These are phyloP conservation scores for Lepidium aucheri DNA, from an alignment of 345 rosid genomes.

Conservation along the genomic window DNA sequence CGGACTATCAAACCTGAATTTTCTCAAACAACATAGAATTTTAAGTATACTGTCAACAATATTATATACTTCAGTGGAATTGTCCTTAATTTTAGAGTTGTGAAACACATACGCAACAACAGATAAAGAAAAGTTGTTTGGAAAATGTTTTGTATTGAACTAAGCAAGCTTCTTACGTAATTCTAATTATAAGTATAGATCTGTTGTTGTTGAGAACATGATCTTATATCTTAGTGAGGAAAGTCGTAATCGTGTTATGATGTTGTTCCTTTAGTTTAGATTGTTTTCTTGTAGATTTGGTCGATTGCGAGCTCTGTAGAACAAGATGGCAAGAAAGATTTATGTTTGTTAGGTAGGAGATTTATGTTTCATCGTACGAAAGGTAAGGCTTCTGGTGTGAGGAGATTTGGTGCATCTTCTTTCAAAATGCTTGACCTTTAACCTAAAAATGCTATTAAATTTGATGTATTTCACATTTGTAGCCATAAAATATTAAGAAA, in stretches of 20 bases:
- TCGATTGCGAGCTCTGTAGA: background rate
- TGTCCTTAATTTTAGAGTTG: too few species aligned
- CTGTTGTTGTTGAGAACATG: background rate
- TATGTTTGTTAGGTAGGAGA: background rate
- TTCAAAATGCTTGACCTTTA: background rate
- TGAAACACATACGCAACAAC: background rate
- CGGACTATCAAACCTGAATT: background rate
- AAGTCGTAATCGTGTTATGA: background rate
- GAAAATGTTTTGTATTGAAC: background rate
- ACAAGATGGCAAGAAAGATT: background rate
- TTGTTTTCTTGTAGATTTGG: constrained; percentile 11
- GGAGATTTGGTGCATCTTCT: background rate
- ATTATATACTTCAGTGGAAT: too few species aligned
- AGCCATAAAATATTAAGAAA: background rate
- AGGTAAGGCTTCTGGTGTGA: background rate
- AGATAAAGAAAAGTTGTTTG: background rate
- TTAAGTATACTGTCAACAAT: too few species aligned
- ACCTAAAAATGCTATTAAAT: background rate
- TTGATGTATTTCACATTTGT: too few species aligned
- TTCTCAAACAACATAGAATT: too few species aligned
- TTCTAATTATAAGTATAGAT: background rate
- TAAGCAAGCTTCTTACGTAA: background rate
- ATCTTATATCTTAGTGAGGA: background rate
- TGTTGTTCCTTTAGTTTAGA: background rate
- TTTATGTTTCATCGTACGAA: background rate